These are phyloP conservation scores for Pyrus betulifolia DNA, from an alignment of 306 rosid genomes.

Conservation along the genomic window DNA sequence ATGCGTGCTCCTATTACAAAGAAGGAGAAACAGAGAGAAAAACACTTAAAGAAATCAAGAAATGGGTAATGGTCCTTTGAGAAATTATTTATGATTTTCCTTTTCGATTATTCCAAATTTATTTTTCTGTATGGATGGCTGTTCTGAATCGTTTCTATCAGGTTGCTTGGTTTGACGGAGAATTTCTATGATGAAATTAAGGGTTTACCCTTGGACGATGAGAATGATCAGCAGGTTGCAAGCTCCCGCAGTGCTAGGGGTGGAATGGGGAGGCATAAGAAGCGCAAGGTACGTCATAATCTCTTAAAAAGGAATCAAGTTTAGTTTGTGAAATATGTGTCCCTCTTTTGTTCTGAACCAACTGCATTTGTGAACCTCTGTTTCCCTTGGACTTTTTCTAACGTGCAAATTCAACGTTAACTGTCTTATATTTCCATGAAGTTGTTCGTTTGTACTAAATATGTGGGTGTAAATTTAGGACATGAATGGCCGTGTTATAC, in stretches of 20 bases:
- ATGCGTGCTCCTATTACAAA: constrained; percentile 68
- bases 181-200: constrained; percentile 73
- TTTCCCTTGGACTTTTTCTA: constrained; percentile 7
- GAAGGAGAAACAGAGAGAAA: constrained; percentile 68
- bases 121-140: not conserved
- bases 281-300: constrained; percentile 52
- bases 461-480: not conserved
- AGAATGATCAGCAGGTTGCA: constrained; percentile 27
- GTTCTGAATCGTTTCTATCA: constrained; percentile 21
- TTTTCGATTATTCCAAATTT: not conserved
- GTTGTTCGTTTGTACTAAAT: not conserved
- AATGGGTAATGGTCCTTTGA: constrained; percentile 51
- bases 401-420: not conserved
- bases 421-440: not conserved
- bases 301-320: not conserved
- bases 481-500: not conserved
- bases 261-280: constrained; percentile 43
- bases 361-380: not conserved
- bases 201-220: constrained; percentile 55
- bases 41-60: constrained; percentile 63
- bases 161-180: constrained; percentile 77
- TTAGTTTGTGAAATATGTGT: not conserved
- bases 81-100: not conserved
- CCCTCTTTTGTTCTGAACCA: not conserved
- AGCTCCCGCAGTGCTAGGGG: constrained; percentile 29